A percentile compares a stretch with the other conserved stretches of the same genome.
Evolutionary conservation across 345 rosid genomes (phyloP).

Genomic region (Eucalyptus dawsonii): DNA sequence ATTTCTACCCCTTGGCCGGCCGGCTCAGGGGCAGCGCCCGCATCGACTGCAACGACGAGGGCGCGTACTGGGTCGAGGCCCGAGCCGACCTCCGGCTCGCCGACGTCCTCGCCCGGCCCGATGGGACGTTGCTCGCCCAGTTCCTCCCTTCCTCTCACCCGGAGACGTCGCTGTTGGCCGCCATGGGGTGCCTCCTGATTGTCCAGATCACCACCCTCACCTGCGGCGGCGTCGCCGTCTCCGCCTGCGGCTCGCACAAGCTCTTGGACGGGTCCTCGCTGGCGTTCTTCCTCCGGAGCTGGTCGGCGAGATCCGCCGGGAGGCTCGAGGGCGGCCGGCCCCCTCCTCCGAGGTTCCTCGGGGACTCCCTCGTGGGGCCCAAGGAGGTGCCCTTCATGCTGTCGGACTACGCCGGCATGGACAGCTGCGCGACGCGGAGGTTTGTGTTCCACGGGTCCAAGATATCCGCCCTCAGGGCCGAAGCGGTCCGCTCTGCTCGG

Average conservation of each 20-base stretch:
- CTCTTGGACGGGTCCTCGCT: not conserved
- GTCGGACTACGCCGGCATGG: not conserved
- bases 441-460: not conserved
- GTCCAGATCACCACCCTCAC: not conserved
- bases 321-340: not conserved
- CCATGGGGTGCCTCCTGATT: not conserved
- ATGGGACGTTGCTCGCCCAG: not conserved
- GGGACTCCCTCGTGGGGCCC: not conserved
- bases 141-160: not conserved
- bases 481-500: not conserved
- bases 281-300: not conserved
- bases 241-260: not conserved
- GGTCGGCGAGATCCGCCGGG: not conserved
- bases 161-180: not conserved
- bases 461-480: not conserved
- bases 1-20: constrained; percentile 6
- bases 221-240: not conserved
- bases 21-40: not conserved
- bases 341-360: not conserved
- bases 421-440: not conserved
- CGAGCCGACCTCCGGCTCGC: not conserved
- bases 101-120: not conserved
- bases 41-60: constrained; percentile 6
- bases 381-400: not conserved
- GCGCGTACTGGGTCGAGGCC: not conserved